These are phyloP conservation scores for Carpinus viminea DNA, from an alignment of 306 rosid species.

Conservation along the genomic window DNA sequence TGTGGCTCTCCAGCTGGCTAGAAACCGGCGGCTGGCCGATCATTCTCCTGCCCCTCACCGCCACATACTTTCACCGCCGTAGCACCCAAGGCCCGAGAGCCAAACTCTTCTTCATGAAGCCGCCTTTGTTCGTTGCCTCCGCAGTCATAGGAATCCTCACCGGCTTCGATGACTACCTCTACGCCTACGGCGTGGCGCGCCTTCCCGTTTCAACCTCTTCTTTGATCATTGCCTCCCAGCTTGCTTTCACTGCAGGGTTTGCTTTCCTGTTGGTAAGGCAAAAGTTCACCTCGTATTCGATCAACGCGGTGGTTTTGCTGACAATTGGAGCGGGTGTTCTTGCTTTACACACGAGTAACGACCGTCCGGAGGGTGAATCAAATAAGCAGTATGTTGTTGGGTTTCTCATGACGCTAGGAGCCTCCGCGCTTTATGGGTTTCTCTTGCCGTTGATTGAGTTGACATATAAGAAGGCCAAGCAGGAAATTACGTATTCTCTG, in stretches of 20 bases:
- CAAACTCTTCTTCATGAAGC: conserved; percentile 38
- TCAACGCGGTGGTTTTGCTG: conserved; percentile 62
- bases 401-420: conserved; percentile 63
- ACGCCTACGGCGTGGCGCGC: conserved; percentile 61
- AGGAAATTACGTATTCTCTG: conserved; percentile 51
- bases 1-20: conserved; percentile 70
- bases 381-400: conserved; percentile 49
- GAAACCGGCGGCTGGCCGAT: conserved; percentile 72
- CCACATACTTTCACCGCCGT: conserved; percentile 46
- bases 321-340: conserved; percentile 63
- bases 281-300: conserved; percentile 56
- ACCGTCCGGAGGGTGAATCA: conserved; percentile 70
- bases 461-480: conserved; percentile 60
- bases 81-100: neutral
- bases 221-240: conserved; percentile 56
- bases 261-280: conserved; percentile 59
- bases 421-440: conserved; percentile 72
- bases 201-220: conserved; percentile 71
- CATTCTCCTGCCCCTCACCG: conserved; percentile 45
- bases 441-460: conserved; percentile 73
- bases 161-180: conserved; percentile 66
- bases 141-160: conserved; percentile 52
- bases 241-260: conserved; percentile 73
- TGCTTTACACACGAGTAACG: conserved; percentile 59
- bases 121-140: conserved; percentile 38